Base-by-base conservation (phyloP, 306 rosid species). In the Alnus glutinosa region DNA sequence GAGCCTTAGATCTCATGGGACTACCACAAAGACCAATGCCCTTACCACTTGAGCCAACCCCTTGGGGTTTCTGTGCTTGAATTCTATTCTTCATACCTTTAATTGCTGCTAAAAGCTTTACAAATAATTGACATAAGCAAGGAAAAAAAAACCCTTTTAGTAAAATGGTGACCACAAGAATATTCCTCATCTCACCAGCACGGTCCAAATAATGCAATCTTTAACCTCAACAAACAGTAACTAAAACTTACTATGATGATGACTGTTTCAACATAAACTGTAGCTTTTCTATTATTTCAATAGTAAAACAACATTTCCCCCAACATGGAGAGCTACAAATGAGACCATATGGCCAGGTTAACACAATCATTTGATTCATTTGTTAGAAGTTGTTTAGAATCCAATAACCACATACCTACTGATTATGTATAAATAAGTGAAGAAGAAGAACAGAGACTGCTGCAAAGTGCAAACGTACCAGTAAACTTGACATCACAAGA, bases 401-500 rank as follows among this genome's bases (percentile, higher is more conserved):
- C 70, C 13, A 14, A 34, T 37, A 66, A 37, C 30, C 71, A 13
- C 6, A 9, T 14, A 36, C 47, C 71, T 13, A 66, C 19, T 42
- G 15, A 67, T 5, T 16, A 37, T 30, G 0, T 18, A 39, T 39
- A 18, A 16, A 18, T 15, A 18, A 67, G 16, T 16, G 50, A 67
- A 3, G 49, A 16, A 37, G 13, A 67, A 67, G 63, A 64, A 74
- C 74, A 79, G 9, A 37, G 68, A 75, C 47, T 15, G 4, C 55
- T 16, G 72, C 66, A 82, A 23, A 36, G 2, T 19, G 72, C 55
- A 82, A 23, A 2, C 71, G 34, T 79, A 93, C 99, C 97, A 52
- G 92, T 84, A 84, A 95, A 95, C 83, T 85, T 81, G 80, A 95
- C 52, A 51, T 87, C 92, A 72, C 92, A 89, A 16, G 92, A 87